Percentiles rank a stretch among this genome's conserved stretches.
Evolutionary conservation across 306 rosid species (phyloP).

Genomic region (Macrotyloma uniflorum): DNA sequence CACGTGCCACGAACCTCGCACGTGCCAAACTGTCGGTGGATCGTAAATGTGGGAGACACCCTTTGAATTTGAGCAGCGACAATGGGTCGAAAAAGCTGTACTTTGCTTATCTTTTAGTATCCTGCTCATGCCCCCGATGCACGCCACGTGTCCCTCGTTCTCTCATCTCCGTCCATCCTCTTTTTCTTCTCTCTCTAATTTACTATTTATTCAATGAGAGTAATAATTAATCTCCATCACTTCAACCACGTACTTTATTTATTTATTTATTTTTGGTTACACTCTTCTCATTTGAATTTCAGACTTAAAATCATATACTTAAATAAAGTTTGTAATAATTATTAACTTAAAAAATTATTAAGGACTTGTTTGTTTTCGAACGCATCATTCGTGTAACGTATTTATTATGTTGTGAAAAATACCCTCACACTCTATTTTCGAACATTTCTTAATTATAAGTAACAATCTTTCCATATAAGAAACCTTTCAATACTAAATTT

Average conservation of each 20-base stretch:
- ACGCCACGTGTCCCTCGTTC: background rate
- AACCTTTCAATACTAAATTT: background rate
- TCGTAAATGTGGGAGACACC: background rate
- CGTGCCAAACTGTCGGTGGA: slow-evolving; percentile 66
- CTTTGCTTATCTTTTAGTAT: slow-evolving; percentile 10
- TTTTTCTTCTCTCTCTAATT: background rate
- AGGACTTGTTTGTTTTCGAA: background rate
- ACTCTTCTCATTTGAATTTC: background rate
- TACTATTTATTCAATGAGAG: background rate
- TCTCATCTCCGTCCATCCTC: background rate
- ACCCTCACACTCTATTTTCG: background rate
- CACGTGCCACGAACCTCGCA: slow-evolving; percentile 41
- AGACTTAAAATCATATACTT: background rate
- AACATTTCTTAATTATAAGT: background rate
- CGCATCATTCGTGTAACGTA: background rate
- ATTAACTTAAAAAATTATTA: background rate
- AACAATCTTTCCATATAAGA: background rate
- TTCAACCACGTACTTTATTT: no score
- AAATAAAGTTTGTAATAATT: background rate
- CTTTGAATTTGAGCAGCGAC: background rate
- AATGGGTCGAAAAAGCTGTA: background rate
- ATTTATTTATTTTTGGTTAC: background rate
- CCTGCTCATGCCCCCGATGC: slow-evolving; percentile 16
- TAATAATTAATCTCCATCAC: background rate
- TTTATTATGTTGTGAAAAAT: background rate